Evolutionary conservation across 2,329 filamentous ascomycete species (phyloP), one percentile per base, ranked within the genome.

Genomic region (Ascochyta viciae-villosae): DNA sequence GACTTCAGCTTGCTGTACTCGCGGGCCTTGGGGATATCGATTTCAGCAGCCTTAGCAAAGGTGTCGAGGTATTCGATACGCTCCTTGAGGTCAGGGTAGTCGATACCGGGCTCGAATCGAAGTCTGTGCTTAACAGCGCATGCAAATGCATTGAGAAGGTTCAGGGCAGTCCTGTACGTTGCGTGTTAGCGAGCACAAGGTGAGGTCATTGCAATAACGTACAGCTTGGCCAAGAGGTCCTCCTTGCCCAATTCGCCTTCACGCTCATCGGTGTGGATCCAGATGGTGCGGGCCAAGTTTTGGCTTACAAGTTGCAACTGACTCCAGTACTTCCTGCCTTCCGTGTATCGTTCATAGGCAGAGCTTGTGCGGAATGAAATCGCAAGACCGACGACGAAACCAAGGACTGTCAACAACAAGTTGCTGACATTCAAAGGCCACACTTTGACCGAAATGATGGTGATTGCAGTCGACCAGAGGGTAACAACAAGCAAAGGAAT

Each of bases 381-480:
- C n/a, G 87, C 84, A 56, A 93, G 78, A 84, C 87, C 87, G 73
- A 93, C 89, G 57, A 93, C 88, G 78, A 93, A 92, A 88, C 90
- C 90, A 40, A 89, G 84, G 48, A 93, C 86, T 1, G 89, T 92
- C 49, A 93, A 81, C 19, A 92, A 80, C 29, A 91, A 82, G n/a
- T 82, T 86, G 70, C 83, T 82, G 60, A 92, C 86, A 41, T 82
- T 83, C 16, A 88, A 70, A 19, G 68, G 48, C 58, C 81, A 72
- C 12, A 82, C 76, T 44, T 77, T 77, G 52, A 79, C 65, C 12
- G 63, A 74, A 24, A 77, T 55, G 50, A 77, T 74, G 12, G 87
- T 89, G 58, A 92, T 86, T 33, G 82, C 72, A 1, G 87, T 88
- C 1, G 88, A 81, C 89, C 90, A 92, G 13, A 66, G 67, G 13